A percentile compares a stretch with the other conserved stretches of the same genome.
Conservation (phyloP, 305 asterid genomes). For the Solanum hybrid region DNA sequence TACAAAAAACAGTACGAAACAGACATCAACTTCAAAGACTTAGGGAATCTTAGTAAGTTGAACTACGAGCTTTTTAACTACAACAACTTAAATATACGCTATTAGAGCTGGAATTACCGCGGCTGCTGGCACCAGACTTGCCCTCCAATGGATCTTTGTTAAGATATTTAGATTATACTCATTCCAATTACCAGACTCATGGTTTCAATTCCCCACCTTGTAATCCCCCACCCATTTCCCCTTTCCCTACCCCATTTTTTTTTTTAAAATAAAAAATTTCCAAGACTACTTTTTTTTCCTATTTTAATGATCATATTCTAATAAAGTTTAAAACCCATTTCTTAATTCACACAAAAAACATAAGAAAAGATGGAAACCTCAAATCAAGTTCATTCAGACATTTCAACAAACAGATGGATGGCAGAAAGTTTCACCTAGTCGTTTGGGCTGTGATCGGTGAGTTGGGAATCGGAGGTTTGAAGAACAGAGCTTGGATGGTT, state of each 20-base stretch:
- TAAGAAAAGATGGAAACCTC: neutral
- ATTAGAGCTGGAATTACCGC: neutral
- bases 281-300: neutral
- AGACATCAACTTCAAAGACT: neutral
- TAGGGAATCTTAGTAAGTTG: neutral
- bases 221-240: neutral
- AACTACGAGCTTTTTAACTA: neutral
- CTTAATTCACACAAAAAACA: neutral
- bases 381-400: neutral
- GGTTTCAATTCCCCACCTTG: neutral
- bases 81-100: neutral
- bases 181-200: neutral
- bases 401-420: neutral
- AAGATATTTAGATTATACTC: neutral
- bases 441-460: conserved; percentile 9
- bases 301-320: neutral
- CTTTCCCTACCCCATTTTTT: neutral
- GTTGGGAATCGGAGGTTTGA: conserved; percentile 3
- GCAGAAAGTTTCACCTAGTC: conserved; percentile 8
- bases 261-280: neutral
- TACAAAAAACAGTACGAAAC: neutral
- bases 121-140: neutral
- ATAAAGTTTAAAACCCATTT: neutral
- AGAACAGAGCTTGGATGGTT: neutral
- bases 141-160: neutral